Evolutionary conservation across 2,329 filamentous ascomycete genomes (phyloP), one percentile per base, ranked within the genome.

Genomic region (Sarocladium strictum): DNA sequence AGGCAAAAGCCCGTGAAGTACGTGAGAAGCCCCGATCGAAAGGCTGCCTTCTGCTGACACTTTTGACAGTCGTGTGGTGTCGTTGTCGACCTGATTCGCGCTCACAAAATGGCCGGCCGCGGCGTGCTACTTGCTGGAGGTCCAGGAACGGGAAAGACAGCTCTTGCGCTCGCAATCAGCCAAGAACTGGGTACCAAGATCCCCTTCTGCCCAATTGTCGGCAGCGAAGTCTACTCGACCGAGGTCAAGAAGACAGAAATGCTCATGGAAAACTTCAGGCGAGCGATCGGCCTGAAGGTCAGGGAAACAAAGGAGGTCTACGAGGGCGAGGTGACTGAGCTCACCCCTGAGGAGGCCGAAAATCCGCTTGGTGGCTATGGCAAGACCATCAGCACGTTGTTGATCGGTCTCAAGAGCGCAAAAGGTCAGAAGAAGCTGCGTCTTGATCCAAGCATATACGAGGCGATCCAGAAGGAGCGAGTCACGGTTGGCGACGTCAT

Each of bases 221-320:
- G 92, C 63, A 97, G 92, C 77, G 94, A 99, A 73, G 88, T 99
- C 65, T 99, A 97, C 76, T 96, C 90, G 62, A 87, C 93, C 45
- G 94, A 99, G 73, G 92, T 99, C 60, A 99, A 99, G 84, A 99
- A 99, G 84, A 99, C 94, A 51, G 94, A 99, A 73, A 88, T 96
- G 61, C 76, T 99, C 68, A 97, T 97, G 94, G 94, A 99, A 79
- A 97, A 97, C 76, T 99, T 99, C 72, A 84, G 94, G 69, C 82
- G 94, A 67, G 94, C 94, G 56, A 99, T 99, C 70, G 94, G 93
- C 32, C 80, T 99, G 62, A 92, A 96, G 68, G 94, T 99, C 61
- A 90, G 94, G 65, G 94, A 99, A 79, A 97, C 93, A 53, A 99
- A 99, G 74, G 94, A 99, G 74, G 93, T 99, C 56, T 99, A 97